Conservation (phyloP, 352 stramenopile genomes). For the Globisporangium recalcitrans region DNA sequence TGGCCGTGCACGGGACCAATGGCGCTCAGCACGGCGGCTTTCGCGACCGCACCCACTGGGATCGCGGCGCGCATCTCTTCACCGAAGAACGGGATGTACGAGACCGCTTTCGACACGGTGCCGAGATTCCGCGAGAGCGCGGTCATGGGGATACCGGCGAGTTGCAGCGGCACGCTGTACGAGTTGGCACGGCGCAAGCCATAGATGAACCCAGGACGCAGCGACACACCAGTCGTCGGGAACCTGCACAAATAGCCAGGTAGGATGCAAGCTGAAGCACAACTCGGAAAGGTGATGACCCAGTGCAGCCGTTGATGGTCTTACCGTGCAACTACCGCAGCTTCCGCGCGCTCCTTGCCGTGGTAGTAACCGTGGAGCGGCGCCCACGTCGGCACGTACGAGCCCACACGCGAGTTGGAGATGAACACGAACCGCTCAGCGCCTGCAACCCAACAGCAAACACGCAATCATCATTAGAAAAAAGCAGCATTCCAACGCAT, state of each 20-base stretch:
- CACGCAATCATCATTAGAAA: neutral
- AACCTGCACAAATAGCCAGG: constrained; percentile 30
- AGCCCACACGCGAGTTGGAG: constrained; percentile 88
- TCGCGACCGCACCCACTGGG: constrained; percentile 63
- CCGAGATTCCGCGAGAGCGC: constrained; percentile 55
- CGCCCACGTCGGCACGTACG: constrained; percentile 59
- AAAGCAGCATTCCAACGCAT: neutral
- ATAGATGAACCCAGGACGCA: constrained; percentile 90
- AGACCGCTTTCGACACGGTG: constrained; percentile 46
- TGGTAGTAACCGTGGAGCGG: constrained; percentile 89
- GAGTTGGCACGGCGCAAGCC: constrained; percentile 65
- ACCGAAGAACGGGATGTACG: constrained; percentile 59
- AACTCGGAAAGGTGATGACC: neutral
- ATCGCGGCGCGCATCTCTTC: constrained; percentile 64
- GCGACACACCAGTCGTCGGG: constrained; percentile 66
- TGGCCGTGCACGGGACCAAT: constrained; percentile 56
- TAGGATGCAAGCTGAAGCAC: neutral
- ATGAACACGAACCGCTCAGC: constrained; percentile 87
- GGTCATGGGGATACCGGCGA: constrained; percentile 65
- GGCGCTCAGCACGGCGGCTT: constrained; percentile 77
- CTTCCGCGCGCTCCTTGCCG: constrained; percentile 84
- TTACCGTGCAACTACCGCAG: constrained; percentile 59
- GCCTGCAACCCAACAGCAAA: constrained; percentile 21
- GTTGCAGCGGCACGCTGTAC: constrained; percentile 68
- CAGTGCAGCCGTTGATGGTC: neutral